These are phyloP conservation scores for Achaetomium macrosporum DNA, from an alignment of 2,329 filamentous ascomycete genomes.

Conservation along the genomic window DNA sequence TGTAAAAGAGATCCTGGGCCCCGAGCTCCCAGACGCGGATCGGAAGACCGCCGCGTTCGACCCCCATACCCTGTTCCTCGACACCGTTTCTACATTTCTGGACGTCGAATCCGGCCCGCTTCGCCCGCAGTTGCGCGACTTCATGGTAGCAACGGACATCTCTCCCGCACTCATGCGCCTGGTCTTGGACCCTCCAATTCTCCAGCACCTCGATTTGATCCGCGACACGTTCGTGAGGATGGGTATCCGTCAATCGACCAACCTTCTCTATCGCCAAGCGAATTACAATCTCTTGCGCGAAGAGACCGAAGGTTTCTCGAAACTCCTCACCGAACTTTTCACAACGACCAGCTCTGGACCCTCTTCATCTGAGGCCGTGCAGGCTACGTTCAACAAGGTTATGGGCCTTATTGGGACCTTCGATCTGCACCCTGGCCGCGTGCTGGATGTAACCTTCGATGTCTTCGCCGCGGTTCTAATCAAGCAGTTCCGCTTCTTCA, in stretches of 20 bases:
- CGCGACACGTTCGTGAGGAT: constrained; percentile 78
- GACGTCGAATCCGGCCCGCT: constrained; percentile 57
- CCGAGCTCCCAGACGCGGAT: constrained; percentile 46
- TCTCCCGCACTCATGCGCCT: constrained; percentile 68
- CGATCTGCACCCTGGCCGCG: constrained; percentile 90
- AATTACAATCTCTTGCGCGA: constrained; percentile 95
- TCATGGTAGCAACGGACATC: constrained; percentile 68
- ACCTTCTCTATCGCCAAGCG: constrained; percentile 87
- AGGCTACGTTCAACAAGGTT: constrained; percentile 82
- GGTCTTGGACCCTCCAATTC: constrained; percentile 71
- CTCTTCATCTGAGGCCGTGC: constrained; percentile 68
- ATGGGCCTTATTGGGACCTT: constrained; percentile 96
- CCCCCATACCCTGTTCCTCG: constrained; percentile 68
- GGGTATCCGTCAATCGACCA: constrained; percentile 84
- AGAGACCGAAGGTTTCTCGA: constrained; percentile 94
- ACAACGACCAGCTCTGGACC: constrained; percentile 72
- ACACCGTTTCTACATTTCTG: constrained; percentile 72
- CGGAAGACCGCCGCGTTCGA: constrained; percentile 51
- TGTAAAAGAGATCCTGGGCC: constrained; percentile 67
- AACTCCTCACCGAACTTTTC: constrained; percentile 92
- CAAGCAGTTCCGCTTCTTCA: constrained; percentile 88
- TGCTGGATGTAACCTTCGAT: constrained; percentile 89
- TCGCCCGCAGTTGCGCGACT: constrained; percentile 52
- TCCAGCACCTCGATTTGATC: constrained; percentile 73
- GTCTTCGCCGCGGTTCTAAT: constrained; percentile 91